Base-by-base conservation (phyloP, 306 rosid species). In the Erythrophleum fordii region DNA sequence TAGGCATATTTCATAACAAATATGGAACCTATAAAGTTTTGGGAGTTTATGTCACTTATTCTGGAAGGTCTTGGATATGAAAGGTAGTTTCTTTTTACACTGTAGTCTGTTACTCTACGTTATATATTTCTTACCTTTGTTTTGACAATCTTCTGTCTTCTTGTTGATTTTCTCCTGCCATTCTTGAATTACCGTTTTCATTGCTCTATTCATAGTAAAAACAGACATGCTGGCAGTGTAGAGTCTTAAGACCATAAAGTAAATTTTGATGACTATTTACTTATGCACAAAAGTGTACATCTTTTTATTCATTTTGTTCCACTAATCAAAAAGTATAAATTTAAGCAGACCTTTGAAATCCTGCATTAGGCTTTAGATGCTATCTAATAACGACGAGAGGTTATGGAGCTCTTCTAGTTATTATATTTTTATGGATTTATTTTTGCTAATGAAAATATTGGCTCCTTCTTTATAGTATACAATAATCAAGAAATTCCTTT, bases 1-100 rank as follows among this genome's bases (percentile, higher is more conserved):
- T 87, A 95, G 99, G 99, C 97, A 53, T 95, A 93, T 88, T 95
- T 95, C 90, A 88, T 95, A 59, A 93, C 99, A 39, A 93, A 95
- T 83, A 89, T 87, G 97, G 98, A 96, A 73, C 89, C 93, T 48
- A 89, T 96, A 65, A 93, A 88, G 80, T 96, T 96, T 84, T 96
- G 99, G 99, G 99, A 91, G 86, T 96, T 96, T 76, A 44, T 92
- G 51, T 92, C 98, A 20, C 88, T 87, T 76, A 80, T 96, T 71
- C 85, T 96, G 62, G 97, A 85, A 83, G 98, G 94, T 77, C 97
- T 96, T 85, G 99, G 97, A 82, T 93, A 93, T 80, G 90, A 88
- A 84, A 89, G 98, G 98, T 96, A 80, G 51, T 46, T 76, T 72
- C 69, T 69, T 75, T 1, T 41, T 51, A 14, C 20, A 51, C 69